phyloP scores from a whole-genome alignment of 75 land plant species.

The Pinus taeda region DNA sequence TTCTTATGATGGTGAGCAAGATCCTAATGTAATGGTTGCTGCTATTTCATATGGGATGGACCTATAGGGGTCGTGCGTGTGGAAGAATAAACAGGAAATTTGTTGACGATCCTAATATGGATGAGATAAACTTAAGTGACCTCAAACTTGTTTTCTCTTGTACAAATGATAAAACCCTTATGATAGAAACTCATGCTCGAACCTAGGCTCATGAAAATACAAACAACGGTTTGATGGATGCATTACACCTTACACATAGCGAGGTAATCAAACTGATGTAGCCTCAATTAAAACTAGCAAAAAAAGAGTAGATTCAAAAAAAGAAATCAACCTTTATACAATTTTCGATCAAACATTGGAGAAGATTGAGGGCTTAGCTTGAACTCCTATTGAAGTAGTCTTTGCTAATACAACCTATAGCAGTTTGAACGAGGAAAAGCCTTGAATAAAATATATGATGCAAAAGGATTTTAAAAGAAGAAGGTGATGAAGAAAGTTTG shows the following conservation, averaged over 20 bases:
- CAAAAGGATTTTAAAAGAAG: constrained; percentile 54
- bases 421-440: constrained; percentile 96
- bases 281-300: constrained; percentile 79
- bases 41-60: constrained; percentile 91
- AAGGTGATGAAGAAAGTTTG: constrained; percentile 69
- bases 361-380: constrained; percentile 54
- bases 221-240: constrained; percentile 75
- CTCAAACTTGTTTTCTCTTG: constrained; percentile 14
- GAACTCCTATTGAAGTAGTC: constrained; percentile 57
- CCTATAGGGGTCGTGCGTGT: constrained; percentile 88
- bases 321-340: constrained; percentile 60
- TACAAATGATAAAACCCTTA: constrained; percentile 77
- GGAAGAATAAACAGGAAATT: constrained; percentile 69
- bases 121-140: too few species aligned
- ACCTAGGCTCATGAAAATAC: constrained; percentile 91
- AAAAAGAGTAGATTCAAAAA: constrained; percentile 72
- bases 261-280: constrained; percentile 85
- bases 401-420: constrained; percentile 83
- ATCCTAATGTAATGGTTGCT: constrained; percentile 94
- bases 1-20: constrained; percentile 91
- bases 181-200: constrained; percentile 99
- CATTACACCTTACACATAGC: constrained; percentile 75
- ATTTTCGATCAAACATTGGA: constrained; percentile 51
- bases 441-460: constrained; percentile 64
- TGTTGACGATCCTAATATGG: too few species aligned